Base-by-base conservation (phyloP, 2,329 filamentous ascomycete genomes). In the Fusarium sp. region DNA sequence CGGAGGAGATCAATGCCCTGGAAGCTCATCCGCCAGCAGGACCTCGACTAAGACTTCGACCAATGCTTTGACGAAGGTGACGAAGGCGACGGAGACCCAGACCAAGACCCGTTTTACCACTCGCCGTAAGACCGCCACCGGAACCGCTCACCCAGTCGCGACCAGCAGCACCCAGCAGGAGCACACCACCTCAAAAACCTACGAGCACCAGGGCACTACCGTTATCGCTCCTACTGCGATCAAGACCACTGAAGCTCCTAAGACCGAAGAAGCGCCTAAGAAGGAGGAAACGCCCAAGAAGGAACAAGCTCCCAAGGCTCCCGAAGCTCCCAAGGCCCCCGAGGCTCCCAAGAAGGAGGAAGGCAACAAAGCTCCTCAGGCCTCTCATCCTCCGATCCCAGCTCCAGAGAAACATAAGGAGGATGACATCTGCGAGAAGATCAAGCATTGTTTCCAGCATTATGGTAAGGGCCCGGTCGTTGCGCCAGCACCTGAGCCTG, bases 1-100 rank as follows among this genome's bases (percentile, higher is more conserved):
- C 55, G 28, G 66, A 27, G 65, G 65, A 13, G 57, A 62, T 28
- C 28, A 59, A 10, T 75, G 70, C 61, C 57, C 60, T 34, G 43
- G 39, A 12, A 53, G 50, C 58, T 56, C 48, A 37, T 66, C 59
- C 34, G 58, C 55, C 30, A 59, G 54, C 55, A 63, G 53, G 44
- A 60, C 64, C 51, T 15, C 41, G 34, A 54, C 70, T 6, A 40
- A 59, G n/a, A 66, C 70, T 18, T 30, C 43, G 18, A 34, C 63
- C n/a, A 27, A 50, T 44, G 46, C 55, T 12, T 46, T 60, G 13
- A 34, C 65, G n/a, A n/a, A n/a, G n/a, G n/a, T n/a, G n/a, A n/a
- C n/a, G n/a, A n/a, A n/a, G n/a, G n/a, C n/a, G n/a, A n/a, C n/a
- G n/a, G n/a, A n/a, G n/a, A n/a, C n/a, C n/a, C n/a, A n/a, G n/a